These are phyloP conservation scores for Oryza meridionalis DNA, from an alignment of 176 grass and related monocot species.

Conservation along the genomic window DNA sequence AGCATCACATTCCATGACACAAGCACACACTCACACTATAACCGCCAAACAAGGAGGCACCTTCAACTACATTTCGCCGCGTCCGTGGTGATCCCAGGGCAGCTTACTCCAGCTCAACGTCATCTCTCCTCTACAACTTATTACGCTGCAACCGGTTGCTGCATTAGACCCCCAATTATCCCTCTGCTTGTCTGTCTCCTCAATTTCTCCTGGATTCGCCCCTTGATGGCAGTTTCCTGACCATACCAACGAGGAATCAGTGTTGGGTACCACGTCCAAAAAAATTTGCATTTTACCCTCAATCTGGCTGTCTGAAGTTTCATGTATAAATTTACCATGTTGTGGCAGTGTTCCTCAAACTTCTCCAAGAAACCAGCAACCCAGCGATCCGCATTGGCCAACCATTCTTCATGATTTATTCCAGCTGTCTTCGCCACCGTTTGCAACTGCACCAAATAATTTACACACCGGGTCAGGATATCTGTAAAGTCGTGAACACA, in stretches of 20 bases:
- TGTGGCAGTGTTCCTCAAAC: slow-evolving; percentile 92
- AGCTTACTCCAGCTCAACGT: neutral
- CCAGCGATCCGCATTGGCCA: slow-evolving; percentile 91
- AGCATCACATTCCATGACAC: slow-evolving; percentile 40
- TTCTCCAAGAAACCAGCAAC: slow-evolving; percentile 96
- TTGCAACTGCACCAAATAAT: slow-evolving; percentile 71
- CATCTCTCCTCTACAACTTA: neutral
- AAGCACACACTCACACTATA: neutral
- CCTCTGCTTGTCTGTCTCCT: slow-evolving; percentile 70
- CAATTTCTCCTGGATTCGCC: slow-evolving; percentile 84
- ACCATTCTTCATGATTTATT: slow-evolving; percentile 82
- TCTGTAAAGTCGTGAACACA: slow-evolving; percentile 6
- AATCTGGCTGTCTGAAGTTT: neutral
- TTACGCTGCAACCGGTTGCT: slow-evolving; percentile 49
- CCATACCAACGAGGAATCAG: slow-evolving; percentile 8
- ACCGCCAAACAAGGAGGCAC: neutral
- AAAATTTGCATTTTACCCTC: neutral
- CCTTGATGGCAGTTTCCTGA: slow-evolving; percentile 98
- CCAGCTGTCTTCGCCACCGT: slow-evolving; percentile 85
- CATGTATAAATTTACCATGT: slow-evolving; percentile 62
- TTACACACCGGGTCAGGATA: neutral
- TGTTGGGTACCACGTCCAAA: neutral
- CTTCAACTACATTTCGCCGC: neutral
- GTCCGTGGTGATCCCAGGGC: no score
- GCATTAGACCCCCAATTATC: slow-evolving; percentile 43